Percentiles rank a stretch among this genome's conserved stretches.
phyloP scores from a whole-genome alignment of 495 filamentous ascomycete species.

The Penicillium desertorum region DNA sequence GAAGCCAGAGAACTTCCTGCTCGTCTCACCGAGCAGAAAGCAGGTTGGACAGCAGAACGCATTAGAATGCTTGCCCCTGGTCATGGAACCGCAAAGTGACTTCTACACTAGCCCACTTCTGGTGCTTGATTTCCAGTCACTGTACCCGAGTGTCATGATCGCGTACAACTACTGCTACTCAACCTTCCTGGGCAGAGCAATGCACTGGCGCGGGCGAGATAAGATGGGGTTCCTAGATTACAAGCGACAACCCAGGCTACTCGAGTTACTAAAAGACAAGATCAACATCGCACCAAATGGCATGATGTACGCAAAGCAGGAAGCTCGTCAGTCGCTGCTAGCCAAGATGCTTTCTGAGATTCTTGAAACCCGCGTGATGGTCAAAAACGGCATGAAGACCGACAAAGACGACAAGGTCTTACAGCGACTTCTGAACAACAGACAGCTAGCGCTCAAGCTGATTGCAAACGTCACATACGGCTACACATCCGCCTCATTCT shows the following conservation, averaged over 20 bases:
- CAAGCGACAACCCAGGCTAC: conserved; percentile 66
- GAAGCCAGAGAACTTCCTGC: conserved; percentile 91
- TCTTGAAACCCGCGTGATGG: conserved; percentile 95
- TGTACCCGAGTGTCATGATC: conserved; percentile 98
- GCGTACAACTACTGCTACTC: conserved; percentile 99
- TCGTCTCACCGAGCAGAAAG: conserved; percentile 84
- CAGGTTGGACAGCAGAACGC: conserved; percentile 95
- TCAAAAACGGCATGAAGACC: conserved; percentile 94
- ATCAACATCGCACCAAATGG: conserved; percentile 96
- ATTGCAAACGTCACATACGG: conserved; percentile 98
- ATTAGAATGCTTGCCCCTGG: conserved; percentile 88
- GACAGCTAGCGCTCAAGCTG: conserved; percentile 93
- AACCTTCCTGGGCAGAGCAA: conserved; percentile 84
- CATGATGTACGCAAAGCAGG: conserved; percentile 87
- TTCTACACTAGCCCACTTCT: conserved; percentile 90
- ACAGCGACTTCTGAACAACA: conserved; percentile 86
- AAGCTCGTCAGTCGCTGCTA: conserved; percentile 83
- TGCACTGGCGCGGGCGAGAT: conserved; percentile 81
- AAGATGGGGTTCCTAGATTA: conserved; percentile 95
- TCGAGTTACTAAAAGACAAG: conserved; percentile 77
- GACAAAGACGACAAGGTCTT: conserved; percentile 87
- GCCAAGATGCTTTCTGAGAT: conserved; percentile 98
- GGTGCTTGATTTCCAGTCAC: conserved; percentile 92
- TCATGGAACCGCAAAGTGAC: conserved; percentile 95
- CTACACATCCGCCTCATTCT: conserved; percentile 94